phyloP scores from a whole-genome alignment of 2,329 filamentous ascomycete genomes.

The Alternaria panax region DNA sequence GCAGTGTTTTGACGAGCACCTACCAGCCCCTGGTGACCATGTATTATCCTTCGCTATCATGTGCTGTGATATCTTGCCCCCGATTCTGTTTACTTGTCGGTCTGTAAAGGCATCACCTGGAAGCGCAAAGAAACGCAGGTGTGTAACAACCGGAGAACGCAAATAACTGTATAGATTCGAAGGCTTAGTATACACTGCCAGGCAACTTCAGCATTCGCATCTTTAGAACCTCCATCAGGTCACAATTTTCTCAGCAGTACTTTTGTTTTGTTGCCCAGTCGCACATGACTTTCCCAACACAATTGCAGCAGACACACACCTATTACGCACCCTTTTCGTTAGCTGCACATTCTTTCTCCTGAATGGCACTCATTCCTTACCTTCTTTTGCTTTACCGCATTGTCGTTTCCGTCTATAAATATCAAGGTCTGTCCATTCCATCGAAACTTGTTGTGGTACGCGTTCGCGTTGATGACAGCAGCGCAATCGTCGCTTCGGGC shows the following conservation, averaged over 20 bases:
- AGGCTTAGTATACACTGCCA: not conserved
- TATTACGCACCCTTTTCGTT: conserved; percentile 8
- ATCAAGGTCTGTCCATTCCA: conserved; percentile 33
- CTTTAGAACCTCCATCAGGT: not conserved
- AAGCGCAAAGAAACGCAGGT: not conserved
- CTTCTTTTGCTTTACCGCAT: conserved; percentile 32
- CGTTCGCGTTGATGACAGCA: conserved; percentile 42
- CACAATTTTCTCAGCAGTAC: conserved; percentile 14
- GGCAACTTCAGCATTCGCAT: not conserved
- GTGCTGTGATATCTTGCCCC: not conserved
- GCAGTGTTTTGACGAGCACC: too few species aligned
- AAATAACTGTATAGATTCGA: not conserved
- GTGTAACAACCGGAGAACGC: not conserved
- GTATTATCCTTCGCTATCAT: not conserved
- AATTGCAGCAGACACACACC: conserved; percentile 44
- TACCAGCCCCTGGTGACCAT: too few species aligned
- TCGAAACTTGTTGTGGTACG: conserved; percentile 42
- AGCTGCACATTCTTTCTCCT: not conserved
- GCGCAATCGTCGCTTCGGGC: conserved; percentile 39
- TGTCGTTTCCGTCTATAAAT: conserved; percentile 38
- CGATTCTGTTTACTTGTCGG: not conserved
- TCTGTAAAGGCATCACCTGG: not conserved
- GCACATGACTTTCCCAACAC: conserved; percentile 41
- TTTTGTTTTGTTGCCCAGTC: conserved; percentile 36
- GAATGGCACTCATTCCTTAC: conserved; percentile 12